These are phyloP conservation scores for Paramarasmius palmivorus DNA, from an alignment of 1,284 basidiomycete species.

Conservation along the genomic window DNA sequence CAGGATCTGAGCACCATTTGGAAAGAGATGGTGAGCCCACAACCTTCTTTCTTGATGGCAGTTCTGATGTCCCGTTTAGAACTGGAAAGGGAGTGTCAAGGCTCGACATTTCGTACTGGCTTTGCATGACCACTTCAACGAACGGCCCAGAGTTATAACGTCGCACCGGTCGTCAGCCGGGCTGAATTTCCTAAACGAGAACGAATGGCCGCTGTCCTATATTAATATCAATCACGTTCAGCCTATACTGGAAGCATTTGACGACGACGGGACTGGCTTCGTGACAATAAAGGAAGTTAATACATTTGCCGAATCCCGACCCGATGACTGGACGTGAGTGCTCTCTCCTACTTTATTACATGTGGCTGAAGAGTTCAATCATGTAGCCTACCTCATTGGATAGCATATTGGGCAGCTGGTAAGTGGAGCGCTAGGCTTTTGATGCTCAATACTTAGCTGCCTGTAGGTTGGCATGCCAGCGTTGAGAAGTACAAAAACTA, in stretches of 20 bases:
- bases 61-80: no score
- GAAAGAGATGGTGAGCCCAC: no score
- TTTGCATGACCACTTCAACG: constrained; percentile 37
- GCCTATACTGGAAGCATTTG: constrained; percentile 48
- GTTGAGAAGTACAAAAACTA: constrained; percentile 28
- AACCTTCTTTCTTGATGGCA: no score
- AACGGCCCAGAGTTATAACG: constrained; percentile 21
- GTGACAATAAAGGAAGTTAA: constrained; percentile 49
- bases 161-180: constrained; percentile 6
- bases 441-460: no score
- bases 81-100: constrained; percentile 34
- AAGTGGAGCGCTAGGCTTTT: no score
- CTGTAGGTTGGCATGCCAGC: constrained; percentile 31
- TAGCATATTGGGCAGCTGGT: constrained; percentile 49
- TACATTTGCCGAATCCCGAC: constrained; percentile 33
- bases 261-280: constrained; percentile 50
- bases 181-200: constrained; percentile 22
- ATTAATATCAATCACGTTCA: constrained; percentile 44
- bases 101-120: constrained; percentile 41
- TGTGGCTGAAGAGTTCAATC: background rate
- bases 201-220: constrained; percentile 43
- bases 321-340: constrained; percentile 33
- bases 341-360: no score
- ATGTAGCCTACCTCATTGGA: constrained; percentile 41
- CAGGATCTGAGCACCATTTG: no score